These are phyloP conservation scores for Mycena kentingensis DNA, from an alignment of 768 basidiomycete genomes.

Conservation along the genomic window DNA sequence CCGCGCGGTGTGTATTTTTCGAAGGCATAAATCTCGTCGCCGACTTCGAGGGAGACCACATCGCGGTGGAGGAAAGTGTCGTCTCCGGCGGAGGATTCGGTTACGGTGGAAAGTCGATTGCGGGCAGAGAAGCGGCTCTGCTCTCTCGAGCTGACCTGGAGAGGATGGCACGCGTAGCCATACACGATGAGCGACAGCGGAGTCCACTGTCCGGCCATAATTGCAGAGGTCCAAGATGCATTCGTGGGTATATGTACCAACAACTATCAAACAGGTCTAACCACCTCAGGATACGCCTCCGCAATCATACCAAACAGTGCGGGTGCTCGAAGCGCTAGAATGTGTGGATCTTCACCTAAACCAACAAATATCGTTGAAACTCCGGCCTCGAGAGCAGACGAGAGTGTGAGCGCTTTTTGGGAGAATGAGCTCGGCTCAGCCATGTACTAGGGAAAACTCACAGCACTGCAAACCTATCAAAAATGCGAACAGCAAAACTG, in stretches of 20 bases:
- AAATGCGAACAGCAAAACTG: constrained; percentile 78
- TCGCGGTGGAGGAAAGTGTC: constrained; percentile 69
- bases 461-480: constrained; percentile 75
- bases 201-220: constrained; percentile 27
- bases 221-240: constrained; percentile 39
- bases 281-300: too few species aligned
- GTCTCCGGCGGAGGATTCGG: constrained; percentile 57
- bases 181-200: constrained; percentile 79
- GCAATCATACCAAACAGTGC: constrained; percentile 67
- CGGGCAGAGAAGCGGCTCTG: constrained; percentile 57
- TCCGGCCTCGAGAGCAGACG: constrained; percentile 79
- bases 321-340: constrained; percentile 72
- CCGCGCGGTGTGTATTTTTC: constrained; percentile 80
- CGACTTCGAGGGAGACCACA: constrained; percentile 86
- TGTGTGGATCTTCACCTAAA: constrained; percentile 80
- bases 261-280: too few species aligned
- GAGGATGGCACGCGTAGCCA: constrained; percentile 87
- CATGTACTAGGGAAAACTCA: constrained; percentile 35
- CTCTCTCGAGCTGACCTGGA: constrained; percentile 73
- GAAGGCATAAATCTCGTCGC: constrained; percentile 96
- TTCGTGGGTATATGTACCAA: too few species aligned
- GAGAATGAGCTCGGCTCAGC: constrained; percentile 2
- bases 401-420: constrained; percentile 60
- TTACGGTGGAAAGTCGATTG: constrained; percentile 61
- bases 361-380: constrained; percentile 90